Evolutionary conservation across 306 rosid genomes (phyloP).

Genomic region (Leucaena leucocephala): DNA sequence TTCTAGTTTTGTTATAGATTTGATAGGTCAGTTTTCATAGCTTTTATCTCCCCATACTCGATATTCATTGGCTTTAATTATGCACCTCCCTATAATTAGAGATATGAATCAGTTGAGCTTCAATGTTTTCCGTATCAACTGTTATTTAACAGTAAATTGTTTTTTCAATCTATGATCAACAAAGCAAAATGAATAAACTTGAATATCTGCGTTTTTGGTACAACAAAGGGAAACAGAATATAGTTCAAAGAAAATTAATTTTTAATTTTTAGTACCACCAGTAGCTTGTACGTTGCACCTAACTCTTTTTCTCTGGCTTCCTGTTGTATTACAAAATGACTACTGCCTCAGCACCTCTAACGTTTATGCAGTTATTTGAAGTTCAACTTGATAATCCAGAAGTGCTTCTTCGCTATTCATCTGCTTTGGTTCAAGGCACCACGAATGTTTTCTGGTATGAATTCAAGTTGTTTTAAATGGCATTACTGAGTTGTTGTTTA

Average conservation of each 20-base stretch:
- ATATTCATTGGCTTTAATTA: background rate
- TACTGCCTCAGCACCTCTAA: background rate
- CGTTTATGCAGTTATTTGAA: slow-evolving; percentile 81
- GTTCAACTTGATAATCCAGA: slow-evolving; percentile 78
- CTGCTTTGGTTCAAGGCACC: slow-evolving; percentile 98
- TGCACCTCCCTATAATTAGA: background rate
- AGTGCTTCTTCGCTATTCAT: slow-evolving; percentile 92
- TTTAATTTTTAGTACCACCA: background rate
- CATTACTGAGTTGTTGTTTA: slow-evolving; percentile 16
- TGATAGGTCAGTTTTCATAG: background rate
- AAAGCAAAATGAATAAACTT: background rate
- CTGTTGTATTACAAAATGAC: slow-evolving; percentile 30
- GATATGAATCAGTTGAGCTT: background rate
- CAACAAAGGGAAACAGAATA: background rate
- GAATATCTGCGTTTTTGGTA: background rate
- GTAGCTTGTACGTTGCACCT: background rate
- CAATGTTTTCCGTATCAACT: background rate
- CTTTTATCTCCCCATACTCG: background rate
- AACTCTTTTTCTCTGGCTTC: slow-evolving; percentile 27
- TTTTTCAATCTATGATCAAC: background rate
- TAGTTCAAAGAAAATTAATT: slow-evolving; percentile 1
- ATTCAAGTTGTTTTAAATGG: slow-evolving; percentile 1
- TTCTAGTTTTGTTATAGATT: background rate
- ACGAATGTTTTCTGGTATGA: slow-evolving; percentile 96
- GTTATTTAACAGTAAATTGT: background rate